Evolutionary conservation across 106 monocot species (phyloP), one percentile per base, ranked within the genome.

Genomic region (Dactylorhiza incarnata): DNA sequence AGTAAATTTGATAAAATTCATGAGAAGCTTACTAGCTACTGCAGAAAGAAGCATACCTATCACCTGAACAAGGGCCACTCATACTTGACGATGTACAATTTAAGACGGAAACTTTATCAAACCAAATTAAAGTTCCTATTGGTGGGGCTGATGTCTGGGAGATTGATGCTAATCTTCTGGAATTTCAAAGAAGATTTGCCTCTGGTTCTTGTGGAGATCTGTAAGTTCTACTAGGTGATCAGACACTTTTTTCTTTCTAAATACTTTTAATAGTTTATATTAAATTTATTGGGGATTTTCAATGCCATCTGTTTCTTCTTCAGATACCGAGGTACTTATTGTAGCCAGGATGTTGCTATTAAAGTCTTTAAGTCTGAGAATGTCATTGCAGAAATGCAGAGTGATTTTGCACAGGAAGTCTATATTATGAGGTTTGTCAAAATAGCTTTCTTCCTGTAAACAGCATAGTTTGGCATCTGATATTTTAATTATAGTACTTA

Each of bases 61-160:
- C 74, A 68, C 69, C 78, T 73, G 59, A 13, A 20, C 59, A 81
- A 76, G 84, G 73, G 82, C 56, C 84, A 75, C 68, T 74, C 72
- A 65, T 70, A 54, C 9, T 77, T 46, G 88, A 86, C 49, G 71
- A 74, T 70, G 68, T 5, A 43, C 76, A 84, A 72, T 16, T 25
- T 24, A 62, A 49, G 14, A 49, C 37, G 15, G 59, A 73, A 68
- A 15, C 75, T 77, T 54, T 66, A 71, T 66, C 73, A 69, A 80
- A 50, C 8, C 73, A 84, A 75, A 85, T 89, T 20, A 52, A 76
- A 70, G 87, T 92, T 84, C 86, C 86, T 76, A 83, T 78, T 15
- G 89, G 86, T 81, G 89, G 81, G 23, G 76, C 68, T 58, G 86
- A 88, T 75, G 89, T 92, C 19, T 92, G 89, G 92, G 92, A 92